Conservation (phyloP, 495 filamentous ascomycete species). For the Talaromyces trachyspermus region DNA sequence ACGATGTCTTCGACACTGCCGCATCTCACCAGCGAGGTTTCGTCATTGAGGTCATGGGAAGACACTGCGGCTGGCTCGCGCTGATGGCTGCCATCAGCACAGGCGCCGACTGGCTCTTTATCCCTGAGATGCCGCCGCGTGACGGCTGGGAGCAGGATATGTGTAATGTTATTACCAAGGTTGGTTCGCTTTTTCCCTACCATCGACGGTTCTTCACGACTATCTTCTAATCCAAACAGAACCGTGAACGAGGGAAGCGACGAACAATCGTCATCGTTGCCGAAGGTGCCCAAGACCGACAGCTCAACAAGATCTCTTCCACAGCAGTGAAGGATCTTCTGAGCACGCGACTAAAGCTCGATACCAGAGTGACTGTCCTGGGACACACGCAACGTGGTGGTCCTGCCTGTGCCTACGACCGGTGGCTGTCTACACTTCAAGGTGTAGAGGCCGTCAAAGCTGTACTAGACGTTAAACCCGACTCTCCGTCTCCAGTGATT, state of each 20-base stretch:
- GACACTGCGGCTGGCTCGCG: slow-evolving; percentile 96
- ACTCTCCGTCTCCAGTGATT: slow-evolving; percentile 89
- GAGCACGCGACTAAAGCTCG: slow-evolving; percentile 68
- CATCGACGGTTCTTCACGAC: slow-evolving; percentile 50
- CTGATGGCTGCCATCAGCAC: slow-evolving; percentile 94
- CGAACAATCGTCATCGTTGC: slow-evolving; percentile 98
- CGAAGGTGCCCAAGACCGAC: slow-evolving; percentile 82
- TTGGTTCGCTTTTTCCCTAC: slow-evolving; percentile 61
- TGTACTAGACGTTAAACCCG: slow-evolving; percentile 83
- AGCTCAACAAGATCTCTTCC: slow-evolving; percentile 79
- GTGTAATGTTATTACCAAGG: slow-evolving; percentile 72
- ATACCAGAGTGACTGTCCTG: slow-evolving; percentile 91
- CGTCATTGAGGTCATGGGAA: slow-evolving; percentile 98
- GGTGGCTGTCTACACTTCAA: slow-evolving; percentile 87
- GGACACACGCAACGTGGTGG: slow-evolving; percentile 96
- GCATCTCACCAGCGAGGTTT: slow-evolving; percentile 96
- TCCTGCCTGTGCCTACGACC: slow-evolving; percentile 85
- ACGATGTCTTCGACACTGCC: slow-evolving; percentile 95
- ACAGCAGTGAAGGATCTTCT: slow-evolving; percentile 79
- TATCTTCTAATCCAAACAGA: slow-evolving; percentile 55
- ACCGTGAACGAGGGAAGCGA: slow-evolving; percentile 84
- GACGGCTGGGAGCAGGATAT: slow-evolving; percentile 88
- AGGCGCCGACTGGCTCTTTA: slow-evolving; percentile 93
- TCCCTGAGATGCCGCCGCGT: slow-evolving; percentile 87
- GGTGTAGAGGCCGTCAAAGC: slow-evolving; percentile 95